Evolutionary conservation across 768 basidiomycete species (phyloP).

Genomic region (Sporobolomyces phaffii): DNA sequence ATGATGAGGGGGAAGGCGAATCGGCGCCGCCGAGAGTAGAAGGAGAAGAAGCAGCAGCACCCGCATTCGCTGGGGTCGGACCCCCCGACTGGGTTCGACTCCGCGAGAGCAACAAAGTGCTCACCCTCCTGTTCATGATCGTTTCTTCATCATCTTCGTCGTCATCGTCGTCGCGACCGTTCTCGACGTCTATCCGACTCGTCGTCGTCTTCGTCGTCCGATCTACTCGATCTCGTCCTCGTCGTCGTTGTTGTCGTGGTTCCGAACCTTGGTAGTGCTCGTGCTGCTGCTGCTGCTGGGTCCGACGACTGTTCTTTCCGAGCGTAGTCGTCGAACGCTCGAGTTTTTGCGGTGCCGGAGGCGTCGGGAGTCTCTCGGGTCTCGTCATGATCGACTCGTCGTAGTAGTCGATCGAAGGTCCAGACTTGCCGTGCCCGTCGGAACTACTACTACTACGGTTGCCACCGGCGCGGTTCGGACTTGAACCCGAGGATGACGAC

Average conservation of each 20-base stretch:
- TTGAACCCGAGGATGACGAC: no score
- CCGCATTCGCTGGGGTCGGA: no score
- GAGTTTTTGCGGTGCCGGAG: conserved; percentile 15
- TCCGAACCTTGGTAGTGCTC: neutral
- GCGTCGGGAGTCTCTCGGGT: neutral
- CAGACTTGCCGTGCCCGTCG: neutral
- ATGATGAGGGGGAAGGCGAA: neutral
- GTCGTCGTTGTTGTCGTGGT: neutral
- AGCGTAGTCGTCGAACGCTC: conserved; percentile 18
- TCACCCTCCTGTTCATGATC: conserved; percentile 7
- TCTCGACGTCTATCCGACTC: no score
- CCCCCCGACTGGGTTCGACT: conserved; percentile 20
- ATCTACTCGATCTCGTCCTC: no score
- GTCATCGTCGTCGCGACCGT: neutral
- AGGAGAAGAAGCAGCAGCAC: neutral
- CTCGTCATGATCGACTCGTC: neutral
- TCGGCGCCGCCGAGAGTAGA: no score
- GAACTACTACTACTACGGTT: no score
- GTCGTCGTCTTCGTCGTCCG: no score
- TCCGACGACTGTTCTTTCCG: neutral
- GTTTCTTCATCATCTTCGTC: conserved; percentile 2
- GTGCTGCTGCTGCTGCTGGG: no score
- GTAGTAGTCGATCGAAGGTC: neutral
- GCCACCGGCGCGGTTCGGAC: no score
- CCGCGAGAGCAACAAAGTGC: conserved; percentile 13